A percentile compares a stretch with the other conserved stretches of the same genome.
Conservation (phyloP, 495 filamentous ascomycete species). For the Cudoniella acicularis region DNA sequence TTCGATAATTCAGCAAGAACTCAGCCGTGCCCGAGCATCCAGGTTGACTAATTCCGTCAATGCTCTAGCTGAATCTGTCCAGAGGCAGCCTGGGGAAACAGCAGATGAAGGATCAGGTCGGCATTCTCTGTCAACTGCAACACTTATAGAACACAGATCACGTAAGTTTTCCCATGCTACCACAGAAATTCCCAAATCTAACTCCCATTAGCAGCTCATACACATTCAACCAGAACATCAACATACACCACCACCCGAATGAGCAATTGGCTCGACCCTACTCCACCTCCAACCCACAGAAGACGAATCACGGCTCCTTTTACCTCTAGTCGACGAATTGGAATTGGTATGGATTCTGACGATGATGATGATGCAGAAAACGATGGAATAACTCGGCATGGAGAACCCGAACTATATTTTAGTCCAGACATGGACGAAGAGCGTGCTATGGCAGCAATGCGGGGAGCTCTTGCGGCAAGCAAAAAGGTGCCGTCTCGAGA, state of each 20-base stretch:
- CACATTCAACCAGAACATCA: background rate
- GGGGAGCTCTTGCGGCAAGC: slow-evolving; percentile 33
- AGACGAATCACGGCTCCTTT: background rate
- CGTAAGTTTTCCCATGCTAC: background rate
- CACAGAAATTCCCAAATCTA: background rate
- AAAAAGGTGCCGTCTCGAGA: slow-evolving; percentile 44
- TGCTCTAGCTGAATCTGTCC: background rate
- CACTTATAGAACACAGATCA: slow-evolving; percentile 1
- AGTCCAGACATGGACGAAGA: slow-evolving; percentile 12
- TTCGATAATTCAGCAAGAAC: background rate
- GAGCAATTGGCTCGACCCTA: background rate
- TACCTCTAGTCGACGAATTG: background rate
- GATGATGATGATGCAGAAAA: slow-evolving; percentile 20
- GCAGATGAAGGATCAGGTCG: background rate
- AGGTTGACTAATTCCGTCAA: background rate
- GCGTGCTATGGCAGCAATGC: slow-evolving; percentile 29
- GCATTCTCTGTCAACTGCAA: background rate
- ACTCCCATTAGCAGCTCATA: background rate
- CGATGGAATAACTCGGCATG: background rate
- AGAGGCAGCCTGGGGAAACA: background rate
- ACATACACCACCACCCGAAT: background rate
- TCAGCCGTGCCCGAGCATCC: background rate
- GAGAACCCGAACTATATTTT: slow-evolving; percentile 2
- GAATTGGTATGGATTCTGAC: slow-evolving; percentile 9
- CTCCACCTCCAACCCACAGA: background rate